Evolutionary conservation across 805 yeast species (phyloP).

Genomic region (Tetrapisispora taiwanensis): DNA sequence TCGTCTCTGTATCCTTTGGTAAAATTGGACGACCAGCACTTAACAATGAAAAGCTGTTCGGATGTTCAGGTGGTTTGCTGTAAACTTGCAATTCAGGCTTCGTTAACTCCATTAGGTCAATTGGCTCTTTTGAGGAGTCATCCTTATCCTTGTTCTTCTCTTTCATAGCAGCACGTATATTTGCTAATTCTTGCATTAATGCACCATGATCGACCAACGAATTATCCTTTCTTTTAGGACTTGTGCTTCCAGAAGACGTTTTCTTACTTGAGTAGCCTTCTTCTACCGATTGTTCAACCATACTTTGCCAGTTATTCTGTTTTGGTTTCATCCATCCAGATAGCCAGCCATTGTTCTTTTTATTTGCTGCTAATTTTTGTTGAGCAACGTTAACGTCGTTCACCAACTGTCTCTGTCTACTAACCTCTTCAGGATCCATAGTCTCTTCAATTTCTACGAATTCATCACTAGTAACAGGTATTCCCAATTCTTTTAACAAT

Average conservation of each 20-base stretch:
- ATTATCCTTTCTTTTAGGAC: conserved; percentile 15
- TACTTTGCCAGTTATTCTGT: conserved; percentile 49
- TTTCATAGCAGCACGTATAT: conserved; percentile 17
- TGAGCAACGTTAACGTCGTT: conserved; percentile 82
- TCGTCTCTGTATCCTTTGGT: conserved; percentile 25
- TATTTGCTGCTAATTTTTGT: conserved; percentile 40
- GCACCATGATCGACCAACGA: conserved; percentile 25
- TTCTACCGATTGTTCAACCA: conserved; percentile 42
- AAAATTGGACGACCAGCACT: conserved; percentile 24
- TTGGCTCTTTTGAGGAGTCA: neutral
- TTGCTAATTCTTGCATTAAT: conserved; percentile 18
- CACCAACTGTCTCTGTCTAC: conserved; percentile 72
- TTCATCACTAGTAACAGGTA: conserved; percentile 81
- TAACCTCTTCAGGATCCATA: conserved; percentile 80
- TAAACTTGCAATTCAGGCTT: conserved; percentile 2
- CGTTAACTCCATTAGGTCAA: conserved; percentile 2
- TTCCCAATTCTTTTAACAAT: conserved; percentile 54
- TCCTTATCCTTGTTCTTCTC: conserved; percentile 1
- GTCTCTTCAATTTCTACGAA: conserved; percentile 87
- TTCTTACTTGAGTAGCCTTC: conserved; percentile 9
- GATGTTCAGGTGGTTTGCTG: conserved; percentile 5
- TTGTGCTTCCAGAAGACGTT: conserved; percentile 1
- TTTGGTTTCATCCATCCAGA: conserved; percentile 42
- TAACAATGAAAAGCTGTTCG: conserved; percentile 21
- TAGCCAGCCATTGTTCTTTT: conserved; percentile 32